Evolutionary conservation across 1,139 yeast species (phyloP).

Genomic region (Pichia sp.): DNA sequence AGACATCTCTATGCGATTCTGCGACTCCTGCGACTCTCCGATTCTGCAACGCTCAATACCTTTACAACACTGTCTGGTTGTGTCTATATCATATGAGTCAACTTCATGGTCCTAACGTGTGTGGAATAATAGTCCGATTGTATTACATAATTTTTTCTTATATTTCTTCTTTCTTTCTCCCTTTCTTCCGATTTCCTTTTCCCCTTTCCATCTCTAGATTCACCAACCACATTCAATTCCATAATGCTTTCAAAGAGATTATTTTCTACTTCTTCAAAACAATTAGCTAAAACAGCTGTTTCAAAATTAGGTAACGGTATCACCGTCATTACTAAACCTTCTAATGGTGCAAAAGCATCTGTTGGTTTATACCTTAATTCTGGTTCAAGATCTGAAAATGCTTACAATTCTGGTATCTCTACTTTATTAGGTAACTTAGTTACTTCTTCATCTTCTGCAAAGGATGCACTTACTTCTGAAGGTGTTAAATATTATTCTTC

Average conservation of each 20-base stretch:
- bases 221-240: background rate
- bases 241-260: constrained; percentile 44
- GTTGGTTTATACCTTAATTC: constrained; percentile 68
- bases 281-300: constrained; percentile 55
- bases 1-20: no score
- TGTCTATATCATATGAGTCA: no score
- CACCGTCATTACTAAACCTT: constrained; percentile 62
- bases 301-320: constrained; percentile 70
- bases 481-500: constrained; percentile 34
- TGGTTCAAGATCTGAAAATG: constrained; percentile 74
- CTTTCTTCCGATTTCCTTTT: background rate
- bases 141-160: no score
- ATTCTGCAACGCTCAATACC: no score
- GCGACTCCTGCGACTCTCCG: no score
- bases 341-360: constrained; percentile 54
- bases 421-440: constrained; percentile 54
- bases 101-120: no score
- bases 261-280: constrained; percentile 43
- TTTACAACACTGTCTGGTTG: background rate
- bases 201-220: background rate
- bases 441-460: constrained; percentile 32
- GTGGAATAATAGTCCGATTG: no score
- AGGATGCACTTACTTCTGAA: constrained; percentile 31
- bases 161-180: background rate
- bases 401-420: constrained; percentile 75